Conservation (phyloP, 1,139 yeast genomes). For the Zygotorulaspora mrakii region DNA sequence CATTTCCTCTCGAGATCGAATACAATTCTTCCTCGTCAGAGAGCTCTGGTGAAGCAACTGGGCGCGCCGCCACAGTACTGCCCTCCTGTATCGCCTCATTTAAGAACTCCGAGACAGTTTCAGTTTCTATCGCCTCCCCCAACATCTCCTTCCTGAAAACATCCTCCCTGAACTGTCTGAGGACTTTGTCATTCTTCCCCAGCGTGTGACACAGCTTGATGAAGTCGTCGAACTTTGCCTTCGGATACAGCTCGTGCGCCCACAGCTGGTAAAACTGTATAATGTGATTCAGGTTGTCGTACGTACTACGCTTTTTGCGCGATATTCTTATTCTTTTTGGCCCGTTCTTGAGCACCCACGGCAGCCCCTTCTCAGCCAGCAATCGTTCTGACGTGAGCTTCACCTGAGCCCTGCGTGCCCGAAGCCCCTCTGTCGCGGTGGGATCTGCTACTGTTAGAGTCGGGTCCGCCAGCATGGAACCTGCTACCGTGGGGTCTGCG, state of each 20-base stretch:
- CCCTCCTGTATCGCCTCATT: no score
- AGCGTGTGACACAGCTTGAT: conserved; percentile 31
- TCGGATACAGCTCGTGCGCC: conserved; percentile 80
- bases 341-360: conserved; percentile 43
- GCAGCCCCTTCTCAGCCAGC: conserved; percentile 47
- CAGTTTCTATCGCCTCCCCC: conserved; percentile 3
- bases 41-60: neutral
- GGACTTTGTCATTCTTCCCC: conserved; percentile 29
- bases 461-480: conserved; percentile 13
- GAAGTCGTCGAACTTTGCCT: conserved; percentile 69
- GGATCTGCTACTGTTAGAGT: conserved; percentile 21
- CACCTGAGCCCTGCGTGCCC: conserved; percentile 27
- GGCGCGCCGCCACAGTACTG: no score
- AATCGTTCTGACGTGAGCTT: conserved; percentile 51
- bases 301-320: conserved; percentile 39
- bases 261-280: conserved; percentile 73
- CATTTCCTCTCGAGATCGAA: conserved; percentile 2
- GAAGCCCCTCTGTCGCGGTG: conserved; percentile 17
- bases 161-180: conserved; percentile 31
- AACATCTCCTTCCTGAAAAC: conserved; percentile 29
- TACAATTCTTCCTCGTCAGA: conserved; percentile 8
- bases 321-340: conserved; percentile 43
- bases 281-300: conserved; percentile 46
- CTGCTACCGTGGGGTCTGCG: conserved; percentile 11
- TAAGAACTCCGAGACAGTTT: neutral